Evolutionary conservation across 805 yeast species (phyloP).

Genomic region (Nakazawaea wickerhamii): DNA sequence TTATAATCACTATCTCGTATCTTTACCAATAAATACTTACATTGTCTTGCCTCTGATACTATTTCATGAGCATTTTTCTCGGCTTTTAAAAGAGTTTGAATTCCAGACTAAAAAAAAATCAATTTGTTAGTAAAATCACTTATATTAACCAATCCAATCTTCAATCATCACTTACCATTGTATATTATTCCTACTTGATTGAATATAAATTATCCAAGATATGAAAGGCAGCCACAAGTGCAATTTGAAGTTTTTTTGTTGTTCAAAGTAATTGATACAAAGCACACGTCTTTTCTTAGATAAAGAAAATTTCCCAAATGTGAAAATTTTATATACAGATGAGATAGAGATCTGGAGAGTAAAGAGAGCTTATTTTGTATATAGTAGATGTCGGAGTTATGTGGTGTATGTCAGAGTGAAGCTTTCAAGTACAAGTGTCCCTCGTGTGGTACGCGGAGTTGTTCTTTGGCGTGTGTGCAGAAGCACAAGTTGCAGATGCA

Average conservation of each 20-base stretch:
- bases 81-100: conserved; percentile 68
- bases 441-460: conserved; percentile 60
- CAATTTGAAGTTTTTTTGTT: neutral
- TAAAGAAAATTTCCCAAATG: neutral
- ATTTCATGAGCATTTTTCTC: conserved; percentile 97
- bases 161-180: conserved; percentile 3
- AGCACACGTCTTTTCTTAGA: neutral
- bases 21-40: no score
- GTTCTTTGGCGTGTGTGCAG: conserved; percentile 67
- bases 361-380: neutral
- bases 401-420: conserved; percentile 40
- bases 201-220: neutral
- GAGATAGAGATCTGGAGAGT: neutral
- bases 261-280: neutral
- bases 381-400: conserved; percentile 19
- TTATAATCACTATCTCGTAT: no score
- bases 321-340: neutral
- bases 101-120: conserved; percentile 39
- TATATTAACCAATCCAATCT: no score
- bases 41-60: conserved; percentile 88
- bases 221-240: neutral
- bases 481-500: conserved; percentile 56
- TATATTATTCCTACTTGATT: neutral
- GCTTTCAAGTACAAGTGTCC: conserved; percentile 74
- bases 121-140: no score